Evolutionary conservation across 1,284 basidiomycete species (phyloP), one percentile per base, ranked within the genome.

Genomic region (Tranzscheliella williamsii): DNA sequence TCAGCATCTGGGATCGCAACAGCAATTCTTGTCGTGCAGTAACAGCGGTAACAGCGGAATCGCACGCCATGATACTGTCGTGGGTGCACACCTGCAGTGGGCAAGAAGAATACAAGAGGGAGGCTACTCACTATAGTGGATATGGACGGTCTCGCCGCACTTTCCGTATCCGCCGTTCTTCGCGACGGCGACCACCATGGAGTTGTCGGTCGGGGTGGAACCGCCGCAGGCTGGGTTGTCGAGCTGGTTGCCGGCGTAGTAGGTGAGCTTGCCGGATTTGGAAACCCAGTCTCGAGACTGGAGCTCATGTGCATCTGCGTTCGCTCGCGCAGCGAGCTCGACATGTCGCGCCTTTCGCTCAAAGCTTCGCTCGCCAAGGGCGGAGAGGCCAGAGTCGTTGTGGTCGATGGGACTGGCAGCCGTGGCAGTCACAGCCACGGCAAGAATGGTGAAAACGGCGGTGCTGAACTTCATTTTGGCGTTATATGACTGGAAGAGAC

Each of bases 151-250:
- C 33, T 76, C 72, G 33, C 70, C 70, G 44, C 73, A 76, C 16
- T 56, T 50, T 31, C 52, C 66, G 38, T 69, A 71, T 11, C 68
- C 68, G 1, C 51, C 61, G 39, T 65, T 44, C 42, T 64, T 18
- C 24, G 63, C 57, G 15, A 75, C 72, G 17, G 73, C 73, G 7
- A 60, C 72, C 7, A 75, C 40, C 17, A 54, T 29, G n/a, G 62
- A 62, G 20, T 54, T 23, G 47, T 73, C 70, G 15, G 24, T 44
- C 4, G 73, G 73, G 6, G 56, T 54, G 2, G 49, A n/a, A 8
- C 73, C 73, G 24, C 72, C 72, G 47, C 73, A 75, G 15, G 72
- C 70, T 2, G 73, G 73, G 42, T 63, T 47, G 24, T 51, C 21
- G 13, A 76, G 60, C 50, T 75, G 73, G 16, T 22, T 24, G 34